Evolutionary conservation across 768 basidiomycete genomes (phyloP).

Genomic region (Rhodotorula diobovata): DNA sequence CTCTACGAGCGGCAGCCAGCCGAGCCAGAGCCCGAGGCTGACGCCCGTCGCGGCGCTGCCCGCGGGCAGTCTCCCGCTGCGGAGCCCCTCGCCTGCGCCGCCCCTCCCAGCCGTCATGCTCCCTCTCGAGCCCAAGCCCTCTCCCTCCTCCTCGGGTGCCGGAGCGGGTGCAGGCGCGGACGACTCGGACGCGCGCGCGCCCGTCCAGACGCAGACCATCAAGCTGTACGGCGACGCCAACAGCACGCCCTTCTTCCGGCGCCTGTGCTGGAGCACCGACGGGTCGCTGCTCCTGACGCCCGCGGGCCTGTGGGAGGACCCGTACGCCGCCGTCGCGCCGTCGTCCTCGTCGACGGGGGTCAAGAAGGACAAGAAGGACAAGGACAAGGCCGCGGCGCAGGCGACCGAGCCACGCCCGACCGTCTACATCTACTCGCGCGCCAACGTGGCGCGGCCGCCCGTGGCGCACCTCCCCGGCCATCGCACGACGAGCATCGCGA

Average conservation of each 20-base stretch:
- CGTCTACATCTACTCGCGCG: slow-evolving; percentile 92
- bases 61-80: not conserved
- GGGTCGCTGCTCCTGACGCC: slow-evolving; percentile 89
- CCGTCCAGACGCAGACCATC: slow-evolving; percentile 59
- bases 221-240: slow-evolving; percentile 93
- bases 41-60: slow-evolving; percentile 41
- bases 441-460: slow-evolving; percentile 86
- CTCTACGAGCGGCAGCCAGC: not conserved
- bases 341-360: not conserved
- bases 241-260: slow-evolving; percentile 89
- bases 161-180: slow-evolving; percentile 46
- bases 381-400: not conserved
- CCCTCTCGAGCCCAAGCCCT: slow-evolving; percentile 16
- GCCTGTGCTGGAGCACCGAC: slow-evolving; percentile 90
- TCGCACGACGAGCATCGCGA: slow-evolving; percentile 90
- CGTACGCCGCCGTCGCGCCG: slow-evolving; percentile 52
- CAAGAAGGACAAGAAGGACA: slow-evolving; percentile 29
- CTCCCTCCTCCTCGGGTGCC: not conserved
- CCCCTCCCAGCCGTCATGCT: slow-evolving; percentile 77
- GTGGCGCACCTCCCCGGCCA: slow-evolving; percentile 93
- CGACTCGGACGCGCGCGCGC: slow-evolving; percentile 49
- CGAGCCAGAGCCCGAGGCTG: slow-evolving; percentile 44
- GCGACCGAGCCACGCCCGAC: slow-evolving; percentile 53
- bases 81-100: slow-evolving; percentile 53
- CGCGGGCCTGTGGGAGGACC: slow-evolving; percentile 95